phyloP scores from a whole-genome alignment of 2,329 filamentous ascomycete genomes.

The Diaporthe australafricana region DNA sequence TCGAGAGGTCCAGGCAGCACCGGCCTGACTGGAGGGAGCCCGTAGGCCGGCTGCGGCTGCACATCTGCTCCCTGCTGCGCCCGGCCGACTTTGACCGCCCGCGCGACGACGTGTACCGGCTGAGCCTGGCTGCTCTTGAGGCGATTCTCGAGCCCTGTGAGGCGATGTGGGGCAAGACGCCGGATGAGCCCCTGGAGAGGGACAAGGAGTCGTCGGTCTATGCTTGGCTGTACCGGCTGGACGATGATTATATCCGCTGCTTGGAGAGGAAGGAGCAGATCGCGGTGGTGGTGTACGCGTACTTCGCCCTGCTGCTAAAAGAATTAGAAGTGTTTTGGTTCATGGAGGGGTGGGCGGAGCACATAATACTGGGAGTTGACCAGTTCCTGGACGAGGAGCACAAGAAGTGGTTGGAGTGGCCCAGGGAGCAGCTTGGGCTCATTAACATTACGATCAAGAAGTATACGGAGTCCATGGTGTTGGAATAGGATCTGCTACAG shows the following conservation, averaged over 20 bases:
- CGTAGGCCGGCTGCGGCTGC: neutral
- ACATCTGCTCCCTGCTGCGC: neutral
- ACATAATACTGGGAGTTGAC: neutral
- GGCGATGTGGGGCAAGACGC: conserved; percentile 1
- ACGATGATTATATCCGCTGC: neutral
- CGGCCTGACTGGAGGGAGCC: conserved; percentile 2
- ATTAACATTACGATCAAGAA: neutral
- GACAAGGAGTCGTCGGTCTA: neutral
- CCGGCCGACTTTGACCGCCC: neutral
- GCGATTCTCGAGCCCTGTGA: neutral
- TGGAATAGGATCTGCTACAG: neutral
- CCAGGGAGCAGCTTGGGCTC: neutral
- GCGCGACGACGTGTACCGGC: neutral
- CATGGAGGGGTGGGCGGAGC: conserved; percentile 5
- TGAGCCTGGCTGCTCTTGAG: conserved; percentile 1
- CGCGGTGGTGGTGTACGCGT: neutral
- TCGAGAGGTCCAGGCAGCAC: neutral
- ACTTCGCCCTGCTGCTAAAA: neutral
- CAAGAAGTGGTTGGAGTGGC: conserved; percentile 7
- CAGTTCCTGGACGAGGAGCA: conserved; percentile 11
- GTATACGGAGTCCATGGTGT: neutral
- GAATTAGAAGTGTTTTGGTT: conserved; percentile 4
- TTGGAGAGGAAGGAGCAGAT: conserved; percentile 12
- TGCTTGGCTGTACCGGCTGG: conserved; percentile 8
- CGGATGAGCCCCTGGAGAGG: conserved; percentile 2